Evolutionary conservation across 2,329 filamentous ascomycete species (phyloP).

Genomic region (Cryphonectria japonica): DNA sequence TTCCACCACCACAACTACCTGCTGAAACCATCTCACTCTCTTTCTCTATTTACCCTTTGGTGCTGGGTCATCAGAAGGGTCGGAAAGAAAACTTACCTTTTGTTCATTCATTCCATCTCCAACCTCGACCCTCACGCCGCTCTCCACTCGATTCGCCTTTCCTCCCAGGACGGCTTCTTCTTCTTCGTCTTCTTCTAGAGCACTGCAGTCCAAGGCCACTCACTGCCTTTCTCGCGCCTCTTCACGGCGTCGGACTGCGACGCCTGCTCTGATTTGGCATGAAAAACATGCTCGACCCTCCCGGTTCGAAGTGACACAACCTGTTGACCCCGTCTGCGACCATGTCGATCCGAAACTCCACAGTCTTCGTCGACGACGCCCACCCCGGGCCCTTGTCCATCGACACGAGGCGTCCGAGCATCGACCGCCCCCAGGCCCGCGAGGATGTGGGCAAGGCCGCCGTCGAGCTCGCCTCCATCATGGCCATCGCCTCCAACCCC

Average conservation of each 20-base stretch:
- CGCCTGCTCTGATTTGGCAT: constrained; percentile 18
- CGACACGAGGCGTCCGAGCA: constrained; percentile 34
- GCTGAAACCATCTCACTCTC: not conserved
- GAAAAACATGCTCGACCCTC: constrained; percentile 22
- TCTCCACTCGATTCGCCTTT: not conserved
- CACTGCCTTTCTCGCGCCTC: constrained; percentile 4
- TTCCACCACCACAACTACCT: not conserved
- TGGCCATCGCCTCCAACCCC: constrained; percentile 55
- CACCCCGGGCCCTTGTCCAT: constrained; percentile 35
- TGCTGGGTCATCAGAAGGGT: constrained; percentile 24
- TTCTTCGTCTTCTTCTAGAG: not conserved
- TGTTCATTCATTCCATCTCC: not conserved
- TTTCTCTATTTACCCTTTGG: constrained; percentile 7
- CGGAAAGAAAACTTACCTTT: not conserved
- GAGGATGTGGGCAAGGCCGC: constrained; percentile 46
- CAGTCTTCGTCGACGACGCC: constrained; percentile 33
- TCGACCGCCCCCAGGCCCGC: constrained; percentile 32
- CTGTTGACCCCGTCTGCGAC: constrained; percentile 19
- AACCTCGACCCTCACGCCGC: not conserved
- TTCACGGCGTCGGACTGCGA: not conserved
- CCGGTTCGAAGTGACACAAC: constrained; percentile 22
- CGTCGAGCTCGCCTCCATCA: constrained; percentile 49
- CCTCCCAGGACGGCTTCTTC: not conserved
- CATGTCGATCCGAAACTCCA: constrained; percentile 33
- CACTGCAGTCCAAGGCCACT: not conserved